These are phyloP conservation scores for Mycosphaerella sp. DNA, from an alignment of 2,329 filamentous ascomycete species.

Conservation along the genomic window DNA sequence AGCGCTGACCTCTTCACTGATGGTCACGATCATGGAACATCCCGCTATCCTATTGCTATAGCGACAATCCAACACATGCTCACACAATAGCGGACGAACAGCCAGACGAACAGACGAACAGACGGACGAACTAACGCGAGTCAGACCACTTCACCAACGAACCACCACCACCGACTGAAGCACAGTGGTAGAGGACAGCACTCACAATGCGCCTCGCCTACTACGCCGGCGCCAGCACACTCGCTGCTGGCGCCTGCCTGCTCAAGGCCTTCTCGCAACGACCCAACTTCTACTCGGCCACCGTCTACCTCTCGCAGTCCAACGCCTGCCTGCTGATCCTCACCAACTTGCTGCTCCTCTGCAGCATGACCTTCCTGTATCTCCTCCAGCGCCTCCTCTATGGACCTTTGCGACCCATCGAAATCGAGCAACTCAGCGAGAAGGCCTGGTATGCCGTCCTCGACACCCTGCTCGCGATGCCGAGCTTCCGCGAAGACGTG, in stretches of 20 bases:
- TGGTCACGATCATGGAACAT: constrained; percentile 22
- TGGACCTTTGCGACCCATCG: constrained; percentile 81
- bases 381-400: constrained; percentile 85
- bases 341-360: constrained; percentile 79
- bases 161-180: not conserved
- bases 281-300: constrained; percentile 96
- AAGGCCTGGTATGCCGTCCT: constrained; percentile 98
- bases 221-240: constrained; percentile 56
- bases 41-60: not conserved
- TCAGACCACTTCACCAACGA: constrained; percentile 2
- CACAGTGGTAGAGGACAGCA: not conserved
- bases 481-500: constrained; percentile 91
- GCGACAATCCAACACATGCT: constrained; percentile 3
- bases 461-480: constrained; percentile 96
- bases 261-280: constrained; percentile 89
- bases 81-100: no score
- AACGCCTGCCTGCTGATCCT: constrained; percentile 93
- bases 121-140: constrained; percentile 5
- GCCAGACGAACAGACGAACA: no score
- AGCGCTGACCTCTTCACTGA: constrained; percentile 27
- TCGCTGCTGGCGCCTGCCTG: constrained; percentile 75
- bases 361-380: constrained; percentile 75
- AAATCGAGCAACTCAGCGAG: constrained; percentile 95
- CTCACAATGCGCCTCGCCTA: constrained; percentile 30
- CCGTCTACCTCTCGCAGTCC: constrained; percentile 93